These are phyloP conservation scores for Dendrothele bispora DNA, from an alignment of 768 basidiomycete genomes.

Conservation along the genomic window DNA sequence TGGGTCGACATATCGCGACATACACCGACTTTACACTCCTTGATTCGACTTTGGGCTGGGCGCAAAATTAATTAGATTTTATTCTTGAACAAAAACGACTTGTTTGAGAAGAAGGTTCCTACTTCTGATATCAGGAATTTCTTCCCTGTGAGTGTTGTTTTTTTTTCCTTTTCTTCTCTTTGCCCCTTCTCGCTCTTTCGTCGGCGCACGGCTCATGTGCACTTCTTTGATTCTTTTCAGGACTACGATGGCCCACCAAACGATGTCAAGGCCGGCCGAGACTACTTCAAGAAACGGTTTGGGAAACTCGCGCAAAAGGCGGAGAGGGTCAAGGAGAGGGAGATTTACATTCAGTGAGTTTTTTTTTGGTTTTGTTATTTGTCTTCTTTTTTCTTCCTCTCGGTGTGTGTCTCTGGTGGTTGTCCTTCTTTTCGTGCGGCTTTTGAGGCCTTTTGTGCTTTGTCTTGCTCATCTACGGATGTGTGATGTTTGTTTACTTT, in stretches of 20 bases:
- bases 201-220: too few relatives aligned
- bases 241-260: slow-evolving; percentile 82
- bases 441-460: too few relatives aligned
- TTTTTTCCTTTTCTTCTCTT: not conserved
- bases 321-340: slow-evolving; percentile 80
- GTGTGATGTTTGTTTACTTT: too few relatives aligned
- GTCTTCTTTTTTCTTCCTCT: slow-evolving; percentile 1
- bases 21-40: slow-evolving; percentile 2
- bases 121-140: slow-evolving; percentile 84
- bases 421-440: too few relatives aligned
- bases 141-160: slow-evolving; percentile 65
- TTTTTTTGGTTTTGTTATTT: not conserved
- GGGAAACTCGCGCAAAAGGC: slow-evolving; percentile 80
- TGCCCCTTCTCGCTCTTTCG: slow-evolving; percentile 5
- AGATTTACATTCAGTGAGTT: slow-evolving; percentile 91
- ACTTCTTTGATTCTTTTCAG: slow-evolving; percentile 45
- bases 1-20: too few relatives aligned
- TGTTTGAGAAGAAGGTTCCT: slow-evolving; percentile 83
- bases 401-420: too few relatives aligned
- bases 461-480: too few relatives aligned
- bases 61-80: slow-evolving; percentile 59
- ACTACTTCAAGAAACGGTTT: slow-evolving; percentile 90
- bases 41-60: not conserved
- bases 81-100: slow-evolving; percentile 93
- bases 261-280: slow-evolving; percentile 73